Evolutionary conservation across 768 basidiomycete genomes (phyloP).

Genomic region (Tulasnella sp.): DNA sequence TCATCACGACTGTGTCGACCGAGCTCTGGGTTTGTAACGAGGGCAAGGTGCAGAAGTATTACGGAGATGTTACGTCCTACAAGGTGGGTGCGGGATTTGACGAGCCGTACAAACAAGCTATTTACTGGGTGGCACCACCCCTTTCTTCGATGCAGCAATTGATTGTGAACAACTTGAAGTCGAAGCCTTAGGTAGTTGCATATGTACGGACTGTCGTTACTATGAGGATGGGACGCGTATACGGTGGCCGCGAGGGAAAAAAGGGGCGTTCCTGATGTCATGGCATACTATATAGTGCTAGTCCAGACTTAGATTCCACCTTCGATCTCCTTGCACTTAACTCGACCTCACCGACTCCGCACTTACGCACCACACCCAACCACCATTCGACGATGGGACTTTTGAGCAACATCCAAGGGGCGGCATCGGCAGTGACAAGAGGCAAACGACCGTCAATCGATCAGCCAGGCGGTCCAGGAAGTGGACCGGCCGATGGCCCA

Average conservation of each 20-base stretch:
- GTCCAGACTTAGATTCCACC: slow-evolving; percentile 22
- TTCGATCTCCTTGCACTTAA: not conserved
- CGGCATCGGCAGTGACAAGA: slow-evolving; percentile 26
- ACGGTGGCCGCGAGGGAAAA: slow-evolving; percentile 6
- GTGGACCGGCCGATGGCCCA: not conserved
- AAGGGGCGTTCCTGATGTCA: slow-evolving; percentile 20
- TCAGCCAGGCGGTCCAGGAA: slow-evolving; percentile 19
- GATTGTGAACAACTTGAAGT: slow-evolving; percentile 74
- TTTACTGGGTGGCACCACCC: slow-evolving; percentile 15
- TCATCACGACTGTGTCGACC: slow-evolving; percentile 86
- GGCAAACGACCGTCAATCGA: slow-evolving; percentile 25
- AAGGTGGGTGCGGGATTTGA: slow-evolving; percentile 57
- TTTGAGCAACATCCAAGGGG: slow-evolving; percentile 27
- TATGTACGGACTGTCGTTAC: not conserved
- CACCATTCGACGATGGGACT: slow-evolving; percentile 22
- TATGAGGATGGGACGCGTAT: not conserved
- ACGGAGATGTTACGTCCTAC: slow-evolving; percentile 88
- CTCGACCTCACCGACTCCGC: slow-evolving; percentile 9
- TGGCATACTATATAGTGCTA: not conserved
- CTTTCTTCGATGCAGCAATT: slow-evolving; percentile 54
- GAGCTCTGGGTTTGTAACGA: slow-evolving; percentile 96
- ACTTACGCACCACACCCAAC: slow-evolving; percentile 2
- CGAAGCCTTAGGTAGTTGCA: slow-evolving; percentile 34
- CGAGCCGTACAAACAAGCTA: slow-evolving; percentile 28
- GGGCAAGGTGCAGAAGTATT: slow-evolving; percentile 78